Evolutionary conservation across 441 rosid genomes (phyloP), one percentile per base, ranked within the genome.

Genomic region (Eutrema salsugineum): DNA sequence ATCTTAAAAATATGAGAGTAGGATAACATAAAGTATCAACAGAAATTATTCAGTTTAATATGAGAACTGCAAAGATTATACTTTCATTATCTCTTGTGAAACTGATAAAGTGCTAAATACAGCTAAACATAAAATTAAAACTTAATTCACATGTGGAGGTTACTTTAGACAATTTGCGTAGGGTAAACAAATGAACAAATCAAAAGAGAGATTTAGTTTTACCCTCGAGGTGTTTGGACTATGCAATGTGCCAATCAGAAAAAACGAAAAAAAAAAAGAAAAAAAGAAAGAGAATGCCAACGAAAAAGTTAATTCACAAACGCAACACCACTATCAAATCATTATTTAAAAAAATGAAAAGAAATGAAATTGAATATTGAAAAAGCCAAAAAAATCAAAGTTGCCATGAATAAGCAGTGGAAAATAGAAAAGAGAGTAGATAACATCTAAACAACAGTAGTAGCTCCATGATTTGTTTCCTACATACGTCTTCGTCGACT

Each of bases 381-480:
- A 50, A 59, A 33, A 40, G 47, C 24, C 27, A 14, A 20, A 19
- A 64, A 64, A 68, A 44, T 75, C 79, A 75, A 75, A 75, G 75
- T 47, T 69, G 79, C 70, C 32, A 75, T 75, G 75, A 75, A 75
- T 66, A 46, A 30, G 40, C 40, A n/a, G 61, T 38, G 8, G 68
- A 57, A 75, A 75, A 63, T 56, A 30, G 27, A 6, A 28, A 1
- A 5, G 8, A 63, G 55, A 65, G 72, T 61, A 65, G 63, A 43
- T 66, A 68, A 60, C 69, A 60, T 57, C 48, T 20, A 14, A 6
- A 30, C 22, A 63, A 35, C 62, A 59, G 72, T 71, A 57, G 61
- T 61, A 70, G 71, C 79, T 66, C 46, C 39, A 77, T 77, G 80
- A 71, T 71, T 77, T 46, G 63, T 53, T 63, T 36, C 64, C 76